Conservation (phyloP, 345 rosid species). For the Eucalyptus albens region DNA sequence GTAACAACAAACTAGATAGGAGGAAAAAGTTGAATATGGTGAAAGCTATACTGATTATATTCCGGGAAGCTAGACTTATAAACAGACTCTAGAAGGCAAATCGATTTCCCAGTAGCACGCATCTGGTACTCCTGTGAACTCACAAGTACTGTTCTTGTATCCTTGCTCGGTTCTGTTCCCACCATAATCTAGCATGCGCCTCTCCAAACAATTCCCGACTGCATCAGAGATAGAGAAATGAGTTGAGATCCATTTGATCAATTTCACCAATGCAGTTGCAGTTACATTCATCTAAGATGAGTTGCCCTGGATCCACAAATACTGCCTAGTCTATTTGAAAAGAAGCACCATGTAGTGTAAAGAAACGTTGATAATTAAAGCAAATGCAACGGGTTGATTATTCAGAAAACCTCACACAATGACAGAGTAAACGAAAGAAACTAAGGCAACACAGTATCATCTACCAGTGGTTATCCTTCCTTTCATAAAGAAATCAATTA, state of each 20-base stretch:
- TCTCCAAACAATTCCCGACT: conserved; percentile 94
- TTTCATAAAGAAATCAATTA: background rate
- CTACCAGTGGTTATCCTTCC: background rate
- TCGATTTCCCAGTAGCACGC: background rate
- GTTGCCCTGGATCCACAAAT: background rate
- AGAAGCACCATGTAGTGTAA: background rate
- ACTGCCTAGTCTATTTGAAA: background rate
- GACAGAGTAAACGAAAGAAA: background rate
- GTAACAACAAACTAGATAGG: background rate
- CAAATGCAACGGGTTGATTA: background rate
- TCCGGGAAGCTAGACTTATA: background rate
- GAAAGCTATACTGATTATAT: background rate
- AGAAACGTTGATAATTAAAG: background rate
- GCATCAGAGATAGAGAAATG: conserved; percentile 7
- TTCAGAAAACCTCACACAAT: background rate
- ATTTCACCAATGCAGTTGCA: background rate
- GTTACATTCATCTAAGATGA: background rate
- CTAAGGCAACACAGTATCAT: background rate
- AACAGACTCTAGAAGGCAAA: background rate
- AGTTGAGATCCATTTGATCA: background rate
- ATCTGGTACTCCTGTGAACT: conserved; percentile 2
- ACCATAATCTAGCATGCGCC: conserved; percentile 84
- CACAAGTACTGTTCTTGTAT: conserved; percentile 87
- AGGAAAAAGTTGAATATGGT: background rate
- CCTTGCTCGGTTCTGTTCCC: conserved; percentile 93